A percentile compares a stretch with the other conserved stretches of the same genome.
Conservation (phyloP, 257 asterid species). For the Solanum chilense region DNA sequence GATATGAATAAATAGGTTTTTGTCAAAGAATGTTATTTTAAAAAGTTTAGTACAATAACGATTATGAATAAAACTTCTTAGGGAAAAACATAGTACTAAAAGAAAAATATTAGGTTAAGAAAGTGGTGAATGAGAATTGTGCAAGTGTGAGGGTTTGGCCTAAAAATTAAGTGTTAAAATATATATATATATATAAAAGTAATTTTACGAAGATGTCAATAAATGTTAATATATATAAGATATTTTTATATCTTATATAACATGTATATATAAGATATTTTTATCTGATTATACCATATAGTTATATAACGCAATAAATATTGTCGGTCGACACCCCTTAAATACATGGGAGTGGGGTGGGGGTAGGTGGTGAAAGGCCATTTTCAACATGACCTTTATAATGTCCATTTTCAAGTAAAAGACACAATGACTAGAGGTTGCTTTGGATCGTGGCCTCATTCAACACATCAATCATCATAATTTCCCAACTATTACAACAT, state of each 20-base stretch:
- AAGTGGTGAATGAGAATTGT: not conserved
- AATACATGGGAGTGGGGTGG: not conserved
- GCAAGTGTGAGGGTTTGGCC: not conserved
- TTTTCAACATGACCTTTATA: conserved; percentile 3
- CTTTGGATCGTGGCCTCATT: not conserved
- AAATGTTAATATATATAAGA: too few relatives aligned
- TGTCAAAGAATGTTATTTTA: not conserved
- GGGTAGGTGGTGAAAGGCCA: not conserved
- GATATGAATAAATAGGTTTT: not conserved
- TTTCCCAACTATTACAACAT: not conserved
- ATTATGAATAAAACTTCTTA: not conserved
- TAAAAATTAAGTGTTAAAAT: too few relatives aligned
- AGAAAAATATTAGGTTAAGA: not conserved
- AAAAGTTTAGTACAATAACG: not conserved
- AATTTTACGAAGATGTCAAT: too few relatives aligned
- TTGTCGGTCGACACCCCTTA: not conserved
- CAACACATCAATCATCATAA: not conserved
- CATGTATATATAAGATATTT: too few relatives aligned
- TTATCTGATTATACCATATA: too few relatives aligned
- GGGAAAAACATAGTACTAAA: not conserved
- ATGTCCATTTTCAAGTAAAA: not conserved
- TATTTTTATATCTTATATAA: too few relatives aligned
- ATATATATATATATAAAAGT: too few relatives aligned
- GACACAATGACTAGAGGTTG: not conserved
- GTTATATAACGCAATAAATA: too few relatives aligned